These are phyloP conservation scores for Calonectria hawksworthii DNA, from an alignment of 2,329 filamentous ascomycete species.

Conservation along the genomic window DNA sequence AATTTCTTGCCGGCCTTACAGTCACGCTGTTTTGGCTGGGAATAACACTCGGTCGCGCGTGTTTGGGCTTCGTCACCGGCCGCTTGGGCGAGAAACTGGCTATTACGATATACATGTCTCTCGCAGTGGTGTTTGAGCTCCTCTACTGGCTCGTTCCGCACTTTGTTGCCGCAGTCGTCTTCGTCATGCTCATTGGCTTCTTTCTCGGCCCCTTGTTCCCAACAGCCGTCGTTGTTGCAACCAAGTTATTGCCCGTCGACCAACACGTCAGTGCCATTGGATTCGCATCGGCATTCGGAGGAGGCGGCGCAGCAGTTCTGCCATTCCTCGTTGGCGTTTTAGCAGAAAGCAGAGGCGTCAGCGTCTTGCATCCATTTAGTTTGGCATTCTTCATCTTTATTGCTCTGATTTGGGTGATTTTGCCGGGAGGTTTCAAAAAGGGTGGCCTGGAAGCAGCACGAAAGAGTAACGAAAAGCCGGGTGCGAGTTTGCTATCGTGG, in stretches of 20 bases:
- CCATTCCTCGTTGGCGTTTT: neutral
- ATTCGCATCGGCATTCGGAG: neutral
- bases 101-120: neutral
- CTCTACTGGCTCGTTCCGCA: neutral
- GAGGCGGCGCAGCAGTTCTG: neutral
- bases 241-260: neutral
- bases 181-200: neutral
- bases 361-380: neutral
- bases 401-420: neutral
- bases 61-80: neutral
- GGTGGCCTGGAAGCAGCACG: neutral
- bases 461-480: neutral
- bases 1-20: neutral
- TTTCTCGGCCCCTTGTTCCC: neutral
- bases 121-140: neutral
- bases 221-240: neutral
- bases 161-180: neutral
- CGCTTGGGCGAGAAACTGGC: neutral
- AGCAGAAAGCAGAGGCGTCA: neutral
- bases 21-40: neutral
- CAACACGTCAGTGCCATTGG: neutral
- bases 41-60: neutral
- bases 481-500: neutral
- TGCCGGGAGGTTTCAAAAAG: neutral
- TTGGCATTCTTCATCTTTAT: constrained; percentile 1